These are phyloP conservation scores for Neospermospora avenae DNA, from an alignment of 2,329 filamentous ascomycete genomes.

Conservation along the genomic window DNA sequence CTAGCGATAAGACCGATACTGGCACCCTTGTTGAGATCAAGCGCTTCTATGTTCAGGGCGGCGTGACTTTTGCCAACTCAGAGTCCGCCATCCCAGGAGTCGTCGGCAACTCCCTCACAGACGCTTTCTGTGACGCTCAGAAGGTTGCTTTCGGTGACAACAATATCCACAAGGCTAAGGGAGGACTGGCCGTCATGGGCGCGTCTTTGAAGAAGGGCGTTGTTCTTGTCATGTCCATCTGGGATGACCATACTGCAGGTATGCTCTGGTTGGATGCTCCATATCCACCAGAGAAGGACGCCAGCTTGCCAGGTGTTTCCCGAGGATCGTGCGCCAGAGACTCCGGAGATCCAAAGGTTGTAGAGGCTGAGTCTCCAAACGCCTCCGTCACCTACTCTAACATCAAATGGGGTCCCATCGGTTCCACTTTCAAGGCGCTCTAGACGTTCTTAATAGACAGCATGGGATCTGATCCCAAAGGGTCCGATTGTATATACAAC, in stretches of 20 bases:
- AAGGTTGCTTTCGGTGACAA: constrained; percentile 55
- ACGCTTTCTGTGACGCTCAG: constrained; percentile 53
- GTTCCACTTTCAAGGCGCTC: constrained; percentile 31
- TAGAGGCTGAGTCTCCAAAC: constrained; percentile 47
- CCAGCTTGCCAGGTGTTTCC: constrained; percentile 45
- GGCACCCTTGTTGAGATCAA: constrained; percentile 52
- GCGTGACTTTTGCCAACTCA: constrained; percentile 50
- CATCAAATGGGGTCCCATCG: constrained; percentile 36
- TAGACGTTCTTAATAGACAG: constrained; percentile 23
- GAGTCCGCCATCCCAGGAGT: constrained; percentile 44
- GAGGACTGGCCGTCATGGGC: constrained; percentile 55
- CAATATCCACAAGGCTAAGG: constrained; percentile 50
- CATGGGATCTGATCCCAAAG: constrained; percentile 11
- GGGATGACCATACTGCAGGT: constrained; percentile 55
- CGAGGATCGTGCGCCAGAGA: constrained; percentile 52
- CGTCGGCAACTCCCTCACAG: constrained; percentile 51
- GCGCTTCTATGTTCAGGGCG: constrained; percentile 56
- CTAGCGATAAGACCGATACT: constrained; percentile 44
- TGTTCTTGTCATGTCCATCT: constrained; percentile 63
- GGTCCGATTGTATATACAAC: constrained; percentile 3
- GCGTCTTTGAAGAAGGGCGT: constrained; percentile 51
- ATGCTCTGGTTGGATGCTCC: constrained; percentile 75
- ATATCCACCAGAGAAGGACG: constrained; percentile 50
- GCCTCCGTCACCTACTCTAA: constrained; percentile 41
- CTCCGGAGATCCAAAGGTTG: constrained; percentile 49